Evolutionary conservation across 106 monocot species (phyloP).

Genomic region (Vanilla planifolia): DNA sequence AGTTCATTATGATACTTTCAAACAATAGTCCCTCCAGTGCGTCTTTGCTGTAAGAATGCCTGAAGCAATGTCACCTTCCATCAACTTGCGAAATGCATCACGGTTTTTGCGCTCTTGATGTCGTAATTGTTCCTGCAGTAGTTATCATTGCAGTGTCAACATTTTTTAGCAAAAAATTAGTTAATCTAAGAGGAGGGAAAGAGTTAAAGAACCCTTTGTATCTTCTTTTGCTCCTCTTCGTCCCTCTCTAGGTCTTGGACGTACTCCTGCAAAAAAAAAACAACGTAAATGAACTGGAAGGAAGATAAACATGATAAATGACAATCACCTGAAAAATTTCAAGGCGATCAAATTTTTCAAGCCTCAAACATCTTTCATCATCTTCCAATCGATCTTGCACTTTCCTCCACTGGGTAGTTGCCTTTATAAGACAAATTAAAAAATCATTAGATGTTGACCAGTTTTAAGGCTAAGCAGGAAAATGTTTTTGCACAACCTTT

Average conservation of each 20-base stretch:
- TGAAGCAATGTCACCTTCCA: conserved; percentile 71
- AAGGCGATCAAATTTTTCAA: conserved; percentile 87
- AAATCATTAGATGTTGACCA: background rate
- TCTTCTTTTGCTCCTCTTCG: conserved; percentile 88
- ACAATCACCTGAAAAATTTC: conserved; percentile 81
- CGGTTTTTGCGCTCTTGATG: conserved; percentile 85
- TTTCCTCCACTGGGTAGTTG: conserved; percentile 88
- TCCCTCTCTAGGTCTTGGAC: conserved; percentile 87
- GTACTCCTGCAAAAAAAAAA: conserved; percentile 50
- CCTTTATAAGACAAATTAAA: conserved; percentile 31
- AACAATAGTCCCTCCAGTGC: conserved; percentile 90
- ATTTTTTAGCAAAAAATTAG: conserved; percentile 4
- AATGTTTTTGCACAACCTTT: conserved; percentile 40
- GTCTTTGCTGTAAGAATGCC: conserved; percentile 88
- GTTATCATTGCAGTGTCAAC: background rate
- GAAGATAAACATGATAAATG: conserved; percentile 3
- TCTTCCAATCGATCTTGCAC: conserved; percentile 87
- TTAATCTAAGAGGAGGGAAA: background rate
- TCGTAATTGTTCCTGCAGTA: conserved; percentile 59
- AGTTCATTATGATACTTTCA: conserved; percentile 46
- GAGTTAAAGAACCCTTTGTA: conserved; percentile 54
- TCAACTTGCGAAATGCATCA: conserved; percentile 82
- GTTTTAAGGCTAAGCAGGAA: background rate
- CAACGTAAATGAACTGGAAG: background rate
- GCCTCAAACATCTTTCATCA: conserved; percentile 88